Base-by-base conservation (phyloP, 305 asterid genomes). In the Fraxinus sp. region DNA sequence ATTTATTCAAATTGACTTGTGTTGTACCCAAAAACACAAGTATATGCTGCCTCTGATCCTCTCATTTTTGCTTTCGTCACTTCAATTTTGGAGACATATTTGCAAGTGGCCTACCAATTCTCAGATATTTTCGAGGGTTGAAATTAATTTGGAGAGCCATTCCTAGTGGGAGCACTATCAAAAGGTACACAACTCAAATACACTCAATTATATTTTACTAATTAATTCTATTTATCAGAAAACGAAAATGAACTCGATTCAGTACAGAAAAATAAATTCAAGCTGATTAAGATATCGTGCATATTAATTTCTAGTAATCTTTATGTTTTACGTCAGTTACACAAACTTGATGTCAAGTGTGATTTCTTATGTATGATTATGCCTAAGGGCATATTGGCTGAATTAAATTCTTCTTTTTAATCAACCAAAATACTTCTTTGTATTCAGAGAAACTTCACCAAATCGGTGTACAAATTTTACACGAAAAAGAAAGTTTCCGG, bases 61-160 rank as follows among this genome's bases (percentile, higher is more conserved):
- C 73, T 74, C 82, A 9, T 41, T 82, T 68, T 68, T 74, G 76
- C 70, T 79, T 83, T 79, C 84, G 76, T 86, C 88, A 80, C 82
- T 79, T 71, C 76, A 52, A 74, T 26, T 49, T 49, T 39, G 36
- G 13, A 79, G 86, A 82, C 87, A 82, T 32, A 83, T 77, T 83
- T 84, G 87, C 89, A 26, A 84, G 79, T 85, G 91, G 83, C 93
- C 91, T 81, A 88, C 78, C 72, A 84, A 87, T 87, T 86, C 84
- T 78, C 80, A 83, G 80, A 30, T 66, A 81, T 52, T 33, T 73
- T 22, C 13, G 32, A 79, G 84, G 79, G 86, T 78, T 80, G 87
- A 79, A 83, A 82, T 24, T 64, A 64, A 20, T 78, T 72, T 86
- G 82, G 81, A 37, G 71, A 82, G 59, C 82, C 86, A 79, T 55